Base-by-base conservation (phyloP, 2,329 filamentous ascomycete species). In the Sarocladium kiliense region DNA sequence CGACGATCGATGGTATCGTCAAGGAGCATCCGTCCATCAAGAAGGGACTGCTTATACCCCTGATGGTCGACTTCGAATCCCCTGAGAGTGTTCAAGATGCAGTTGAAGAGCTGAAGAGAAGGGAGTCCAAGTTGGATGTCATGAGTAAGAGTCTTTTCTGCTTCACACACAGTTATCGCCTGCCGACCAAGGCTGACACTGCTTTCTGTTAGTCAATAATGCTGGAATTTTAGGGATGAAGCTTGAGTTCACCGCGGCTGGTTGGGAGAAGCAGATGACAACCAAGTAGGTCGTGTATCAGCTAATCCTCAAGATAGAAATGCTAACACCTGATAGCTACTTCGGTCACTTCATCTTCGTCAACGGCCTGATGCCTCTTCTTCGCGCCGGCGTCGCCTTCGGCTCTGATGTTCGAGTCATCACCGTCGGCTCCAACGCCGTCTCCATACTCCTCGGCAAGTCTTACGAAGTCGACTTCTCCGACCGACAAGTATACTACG, bases 281-380 rank as follows among this genome's bases (percentile, higher is more conserved):
- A 53, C 57, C 10, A 57, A 58, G 65, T 66, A 54, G 42, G 54
- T 41, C 36, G 16, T 11, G 11, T 32, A 2, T n/a, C 23, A 4
- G 26, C 14, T 19, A 12, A 49, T 49, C 11, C 21, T 27, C 44
- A 21, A 11, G 1, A 12, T 19, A 12, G 1, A 12, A 41, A 12
- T 6, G 37, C 55, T 59, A 6, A 62, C 51, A 34, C 27, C 11
- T 18, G 11, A 27, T 16, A 67, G 65, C 37, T 59, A 66, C 42
- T 47, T 67, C 11, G 65, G 65, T 1, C 63, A 61, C 37, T 67
- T 65, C 50, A 47, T 63, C 2, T 55, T 67, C 26, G 63, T 60
- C 6, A 64, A 65, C n/a, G 54, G 59, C 27, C 18, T 67, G 0
- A 54, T 70, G 1, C 64, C 66, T 0, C 58, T 65, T 6, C 58